Percentiles rank a stretch among this genome's conserved stretches.
Conservation (phyloP, 305 asterid genomes). For the Lippia alba region DNA sequence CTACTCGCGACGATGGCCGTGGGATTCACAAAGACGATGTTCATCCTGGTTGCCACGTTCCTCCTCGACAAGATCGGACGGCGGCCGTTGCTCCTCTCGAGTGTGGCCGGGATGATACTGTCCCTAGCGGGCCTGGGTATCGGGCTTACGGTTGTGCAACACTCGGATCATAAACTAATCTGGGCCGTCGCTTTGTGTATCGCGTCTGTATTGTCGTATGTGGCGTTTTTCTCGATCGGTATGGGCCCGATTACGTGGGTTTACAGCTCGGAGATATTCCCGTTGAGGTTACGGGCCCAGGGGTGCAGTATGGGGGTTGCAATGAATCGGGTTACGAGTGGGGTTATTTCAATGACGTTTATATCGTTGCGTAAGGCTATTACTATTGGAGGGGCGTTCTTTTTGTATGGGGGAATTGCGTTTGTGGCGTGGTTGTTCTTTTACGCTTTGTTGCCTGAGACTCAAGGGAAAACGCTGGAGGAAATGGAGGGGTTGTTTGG, state of each 20-base stretch:
- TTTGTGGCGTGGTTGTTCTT: constrained; percentile 57
- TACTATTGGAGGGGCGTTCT: constrained; percentile 72
- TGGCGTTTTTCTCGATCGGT: constrained; percentile 75
- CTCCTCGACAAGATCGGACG: constrained; percentile 69
- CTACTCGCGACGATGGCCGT: constrained; percentile 78
- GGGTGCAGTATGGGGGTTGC: constrained; percentile 80
- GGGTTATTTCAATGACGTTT: constrained; percentile 76
- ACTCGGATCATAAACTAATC: constrained; percentile 41
- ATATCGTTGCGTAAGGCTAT: constrained; percentile 50
- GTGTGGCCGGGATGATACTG: constrained; percentile 63
- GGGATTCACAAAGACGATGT: constrained; percentile 70
- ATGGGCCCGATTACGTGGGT: constrained; percentile 89
- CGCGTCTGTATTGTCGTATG: constrained; percentile 49
- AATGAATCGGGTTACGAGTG: constrained; percentile 68
- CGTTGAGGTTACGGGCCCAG: constrained; percentile 66
- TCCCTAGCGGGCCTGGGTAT: constrained; percentile 49
- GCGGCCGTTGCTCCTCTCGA: constrained; percentile 65
- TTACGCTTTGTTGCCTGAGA: constrained; percentile 71
- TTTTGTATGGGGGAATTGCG: constrained; percentile 58
- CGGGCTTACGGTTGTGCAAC: constrained; percentile 51
- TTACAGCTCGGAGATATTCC: constrained; percentile 77
- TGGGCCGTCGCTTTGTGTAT: constrained; percentile 69
- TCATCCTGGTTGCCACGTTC: constrained; percentile 74
- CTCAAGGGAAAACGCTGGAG: constrained; percentile 73
- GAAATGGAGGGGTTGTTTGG: constrained; percentile 81